A percentile compares a stretch with the other conserved stretches of the same genome.
phyloP scores from a whole-genome alignment of 192 early-diverging fungal genomes.

The Backusella parvicylindrica region DNA sequence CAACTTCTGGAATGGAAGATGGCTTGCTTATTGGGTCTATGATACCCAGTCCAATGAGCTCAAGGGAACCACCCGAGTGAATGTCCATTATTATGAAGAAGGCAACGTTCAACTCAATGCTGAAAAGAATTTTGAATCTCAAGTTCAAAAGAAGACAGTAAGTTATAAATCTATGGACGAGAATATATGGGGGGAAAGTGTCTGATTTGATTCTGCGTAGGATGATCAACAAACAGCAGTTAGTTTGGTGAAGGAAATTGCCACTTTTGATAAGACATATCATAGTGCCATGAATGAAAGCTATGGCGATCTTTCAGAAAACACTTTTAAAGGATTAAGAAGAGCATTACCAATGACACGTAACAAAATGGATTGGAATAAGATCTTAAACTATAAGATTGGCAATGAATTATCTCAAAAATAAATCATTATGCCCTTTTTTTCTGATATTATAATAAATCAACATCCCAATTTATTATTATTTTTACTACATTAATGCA shows the following conservation, averaged over 20 bases:
- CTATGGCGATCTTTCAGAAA: slow-evolving; percentile 76
- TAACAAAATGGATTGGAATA: slow-evolving; percentile 93
- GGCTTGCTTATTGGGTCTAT: slow-evolving; percentile 82
- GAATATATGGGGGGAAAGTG: background rate
- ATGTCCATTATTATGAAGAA: slow-evolving; percentile 99
- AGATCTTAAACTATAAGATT: slow-evolving; percentile 65
- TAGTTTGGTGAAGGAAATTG: slow-evolving; percentile 63
- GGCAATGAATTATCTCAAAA: slow-evolving; percentile 37
- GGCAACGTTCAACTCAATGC: slow-evolving; percentile 96
- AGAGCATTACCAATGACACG: slow-evolving; percentile 88
- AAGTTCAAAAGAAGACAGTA: slow-evolving; percentile 7
- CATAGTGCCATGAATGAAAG: slow-evolving; percentile 83
- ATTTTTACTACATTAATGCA: background rate
- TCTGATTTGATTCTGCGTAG: slow-evolving; percentile 4
- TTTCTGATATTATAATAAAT: background rate
- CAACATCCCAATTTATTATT: too few species aligned
- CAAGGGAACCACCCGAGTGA: slow-evolving; percentile 69
- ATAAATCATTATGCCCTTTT: slow-evolving; percentile 6
- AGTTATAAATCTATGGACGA: background rate
- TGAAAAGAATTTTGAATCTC: slow-evolving; percentile 62
- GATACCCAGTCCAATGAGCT: slow-evolving; percentile 54
- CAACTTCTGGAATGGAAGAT: slow-evolving; percentile 97
- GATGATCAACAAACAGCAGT: slow-evolving; percentile 36
- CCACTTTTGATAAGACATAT: slow-evolving; percentile 72
- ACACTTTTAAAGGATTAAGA: slow-evolving; percentile 88